Conservation (phyloP, 352 stramenopile species). For the Pythium dissotocum region DNA sequence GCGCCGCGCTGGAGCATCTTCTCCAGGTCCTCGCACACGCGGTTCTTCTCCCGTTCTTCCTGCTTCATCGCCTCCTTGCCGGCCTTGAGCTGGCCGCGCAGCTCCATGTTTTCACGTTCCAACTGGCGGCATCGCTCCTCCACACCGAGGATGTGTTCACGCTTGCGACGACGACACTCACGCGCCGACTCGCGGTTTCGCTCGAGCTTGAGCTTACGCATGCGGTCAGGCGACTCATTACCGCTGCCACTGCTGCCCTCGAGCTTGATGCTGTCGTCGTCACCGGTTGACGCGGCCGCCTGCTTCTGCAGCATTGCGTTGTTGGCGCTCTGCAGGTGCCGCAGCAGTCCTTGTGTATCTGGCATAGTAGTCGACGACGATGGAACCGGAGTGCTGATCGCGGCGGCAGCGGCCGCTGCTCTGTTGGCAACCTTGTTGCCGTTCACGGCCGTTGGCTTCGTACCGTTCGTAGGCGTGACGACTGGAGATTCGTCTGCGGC, state of each 20-base stretch:
- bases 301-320: conserved; percentile 66
- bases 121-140: conserved; percentile 80
- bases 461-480: neutral
- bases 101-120: conserved; percentile 92
- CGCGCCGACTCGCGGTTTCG: conserved; percentile 91
- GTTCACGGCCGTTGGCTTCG: conserved; percentile 7
- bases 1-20: conserved; percentile 80
- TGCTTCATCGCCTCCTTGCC: conserved; percentile 86
- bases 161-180: conserved; percentile 90
- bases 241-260: conserved; percentile 58
- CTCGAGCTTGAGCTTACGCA: conserved; percentile 88
- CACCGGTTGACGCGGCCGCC: conserved; percentile 31
- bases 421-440: conserved; percentile 3
- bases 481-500: conserved; percentile 36
- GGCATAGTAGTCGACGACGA: conserved; percentile 19
- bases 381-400: neutral
- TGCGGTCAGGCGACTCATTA: conserved; percentile 53
- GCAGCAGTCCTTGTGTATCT: conserved; percentile 57
- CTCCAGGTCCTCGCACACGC: conserved; percentile 80
- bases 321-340: conserved; percentile 74
- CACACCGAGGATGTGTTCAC: conserved; percentile 78
- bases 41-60: conserved; percentile 86
- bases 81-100: conserved; percentile 88
- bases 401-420: neutral
- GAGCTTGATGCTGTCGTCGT: conserved; percentile 45